Evolutionary conservation across 179 eudicot species (phyloP), one percentile per base, ranked within the genome.

Genomic region (Gypsophila paniculata): DNA sequence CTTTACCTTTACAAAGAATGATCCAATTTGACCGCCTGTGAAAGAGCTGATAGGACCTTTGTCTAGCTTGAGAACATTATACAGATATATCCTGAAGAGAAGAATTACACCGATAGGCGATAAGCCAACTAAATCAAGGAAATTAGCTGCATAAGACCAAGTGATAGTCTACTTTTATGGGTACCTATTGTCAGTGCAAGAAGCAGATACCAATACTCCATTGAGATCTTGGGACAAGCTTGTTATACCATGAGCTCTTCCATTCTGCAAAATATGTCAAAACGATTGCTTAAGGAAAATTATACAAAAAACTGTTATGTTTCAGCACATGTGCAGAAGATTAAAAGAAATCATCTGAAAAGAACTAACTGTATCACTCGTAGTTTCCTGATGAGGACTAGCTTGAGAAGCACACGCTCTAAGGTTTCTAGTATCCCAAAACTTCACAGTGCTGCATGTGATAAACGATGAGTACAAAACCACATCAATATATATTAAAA

Each of bases 101-200:
- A 65, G 2, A 38, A 23, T 13, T 5, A 63, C 59, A 49, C 4
- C 15, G 17, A 46, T 55, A 18, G 34, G 3, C 15, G 17, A 46
- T 55, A 18, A 54, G 3, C 48, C 12, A 62, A 65, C 10, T n/a
- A 76, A 34, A 76, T 46, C 44, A 58, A 36, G 14, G 46, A 17
- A 58, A 49, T 42, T 12, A 68, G 18, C 39, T 26, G 38, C 8
- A 9, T 68, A 14, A 8, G 15, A 8, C 5, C 44, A 13, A 29
- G 13, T 59, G 42, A 70, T 22, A 17, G 52, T 71, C 18, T 12
- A 60, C 66, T 29, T 29, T 71, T 36, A 17, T 58, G 34, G 8
- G 23, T 81, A 94, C 97, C 96, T 89, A 65, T 84, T 89, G 76
- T 94, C 97, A 82, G 84, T 91, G 86, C 97, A 91, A 65, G 99